Evolutionary conservation across 1,139 yeast genomes (phyloP), one percentile per base, ranked within the genome.

Genomic region (Saccharomyces pastorianus): DNA sequence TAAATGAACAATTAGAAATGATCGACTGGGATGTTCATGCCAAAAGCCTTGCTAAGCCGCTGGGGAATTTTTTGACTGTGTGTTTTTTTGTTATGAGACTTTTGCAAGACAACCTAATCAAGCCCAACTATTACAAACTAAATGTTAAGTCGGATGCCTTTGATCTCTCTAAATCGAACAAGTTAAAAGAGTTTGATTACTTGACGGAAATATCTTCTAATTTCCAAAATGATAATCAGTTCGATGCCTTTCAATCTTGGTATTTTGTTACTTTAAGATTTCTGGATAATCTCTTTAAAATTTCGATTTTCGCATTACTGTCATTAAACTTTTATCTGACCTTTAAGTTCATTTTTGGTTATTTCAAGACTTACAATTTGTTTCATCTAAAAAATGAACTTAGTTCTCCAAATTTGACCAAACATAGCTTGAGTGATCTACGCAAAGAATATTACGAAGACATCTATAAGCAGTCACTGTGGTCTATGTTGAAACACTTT

Each of bases 21-120:
- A 78, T 84, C 4, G 87, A 84, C 56, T 85, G 90, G 90, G 89
- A 85, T 60, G 72, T 75, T 1, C 76, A 80, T 57, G 73, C 81
- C 8, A 63, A 65, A n/a, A 61, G 77, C 0, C 59, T 77, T 6
- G 83, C 81, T 0, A 59, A 76, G 34, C 83, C 82, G 0, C 58
- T 73, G 9, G 85, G 85, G 0, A 66, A 71, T n/a, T 52, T 64
- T 0, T 64, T 78, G 49, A 71, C 73, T 17, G 55, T 66, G 29
- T 32, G 71, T 38, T 69, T 70, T 53, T 73, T 65, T 58, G 50
- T 62, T 20, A 57, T 69, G 11, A 55, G 74, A 47, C 59, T 72
- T 11, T 54, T 70, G 56, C 72, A 72, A 52, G 75, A 71, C 51
- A 69, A 66, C 52, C 50, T 66, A 11, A 58, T 63, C 23, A 61